Evolutionary conservation across 176 grass and related monocot species (phyloP).

Genomic region (Cenchrus americanus): DNA sequence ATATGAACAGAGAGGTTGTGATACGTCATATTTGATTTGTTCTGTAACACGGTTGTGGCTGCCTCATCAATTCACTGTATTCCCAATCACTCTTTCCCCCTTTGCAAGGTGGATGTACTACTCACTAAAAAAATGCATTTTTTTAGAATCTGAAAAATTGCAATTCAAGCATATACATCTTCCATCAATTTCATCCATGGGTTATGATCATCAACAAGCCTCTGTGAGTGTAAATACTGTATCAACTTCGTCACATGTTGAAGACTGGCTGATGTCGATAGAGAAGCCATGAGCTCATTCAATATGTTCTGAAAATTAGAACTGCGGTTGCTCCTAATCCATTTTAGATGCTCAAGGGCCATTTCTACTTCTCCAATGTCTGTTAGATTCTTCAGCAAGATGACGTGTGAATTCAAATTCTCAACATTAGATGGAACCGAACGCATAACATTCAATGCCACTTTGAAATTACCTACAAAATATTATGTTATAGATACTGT

Average conservation of each 20-base stretch:
- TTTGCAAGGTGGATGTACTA: slow-evolving; percentile 20
- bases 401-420: slow-evolving; percentile 60
- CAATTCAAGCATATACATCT: slow-evolving; percentile 26
- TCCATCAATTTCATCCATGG: slow-evolving; percentile 64
- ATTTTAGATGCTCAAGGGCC: slow-evolving; percentile 75
- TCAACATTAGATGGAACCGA: slow-evolving; percentile 51
- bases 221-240: slow-evolving; percentile 51
- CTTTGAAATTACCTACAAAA: slow-evolving; percentile 59
- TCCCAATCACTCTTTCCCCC: neutral
- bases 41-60: neutral
- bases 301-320: slow-evolving; percentile 59
- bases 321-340: slow-evolving; percentile 50
- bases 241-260: slow-evolving; percentile 69
- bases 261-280: slow-evolving; percentile 73
- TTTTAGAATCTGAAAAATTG: neutral
- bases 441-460: slow-evolving; percentile 54
- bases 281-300: slow-evolving; percentile 72
- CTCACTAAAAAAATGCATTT: neutral
- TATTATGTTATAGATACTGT: slow-evolving; percentile 12
- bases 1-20: neutral
- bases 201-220: slow-evolving; percentile 55
- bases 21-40: neutral
- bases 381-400: slow-evolving; percentile 71
- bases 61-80: neutral
- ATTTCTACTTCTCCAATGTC: slow-evolving; percentile 71